Evolutionary conservation across 345 rosid genomes (phyloP).

Genomic region (Boechera stricta): DNA sequence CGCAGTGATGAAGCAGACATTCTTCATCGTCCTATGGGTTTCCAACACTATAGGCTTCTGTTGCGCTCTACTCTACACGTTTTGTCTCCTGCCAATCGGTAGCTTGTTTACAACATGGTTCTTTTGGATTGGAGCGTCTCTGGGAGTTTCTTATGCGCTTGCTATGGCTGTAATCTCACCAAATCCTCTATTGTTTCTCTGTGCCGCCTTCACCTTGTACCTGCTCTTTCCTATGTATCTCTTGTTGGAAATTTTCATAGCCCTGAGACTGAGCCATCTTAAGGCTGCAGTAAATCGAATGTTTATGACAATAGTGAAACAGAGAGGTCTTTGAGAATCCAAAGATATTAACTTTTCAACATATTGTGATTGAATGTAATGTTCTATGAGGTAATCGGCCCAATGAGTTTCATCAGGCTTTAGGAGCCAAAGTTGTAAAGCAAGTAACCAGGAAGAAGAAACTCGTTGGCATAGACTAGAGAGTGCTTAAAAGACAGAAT

Average conservation of each 20-base stretch:
- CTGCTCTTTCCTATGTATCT: constrained; percentile 7
- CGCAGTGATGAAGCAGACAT: constrained; percentile 12
- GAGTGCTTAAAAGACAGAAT: constrained; percentile 28
- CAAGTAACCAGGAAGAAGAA: not conserved
- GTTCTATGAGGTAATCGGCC: not conserved
- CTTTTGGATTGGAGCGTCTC: constrained; percentile 8
- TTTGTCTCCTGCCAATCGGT: constrained; percentile 26
- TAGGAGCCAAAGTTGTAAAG: not conserved
- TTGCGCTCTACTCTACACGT: constrained; percentile 33
- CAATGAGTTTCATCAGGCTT: not conserved
- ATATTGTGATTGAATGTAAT: not conserved
- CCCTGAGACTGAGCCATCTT: constrained; percentile 4
- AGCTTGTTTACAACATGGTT: constrained; percentile 9
- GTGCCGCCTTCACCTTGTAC: not conserved
- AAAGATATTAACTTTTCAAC: not conserved
- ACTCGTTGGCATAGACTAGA: constrained; percentile 25
- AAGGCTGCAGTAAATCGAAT: constrained; percentile 3
- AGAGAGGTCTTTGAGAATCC: not conserved
- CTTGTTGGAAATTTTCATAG: constrained; percentile 1
- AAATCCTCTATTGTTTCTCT: constrained; percentile 8
- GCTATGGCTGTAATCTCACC: constrained; percentile 29
- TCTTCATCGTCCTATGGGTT: constrained; percentile 32
- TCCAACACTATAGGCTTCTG: constrained; percentile 14
- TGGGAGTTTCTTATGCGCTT: constrained; percentile 7
- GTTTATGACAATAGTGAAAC: not conserved